Evolutionary conservation across 2,329 filamentous ascomycete species (phyloP).

Genomic region (Sclerotinia subarctica): DNA sequence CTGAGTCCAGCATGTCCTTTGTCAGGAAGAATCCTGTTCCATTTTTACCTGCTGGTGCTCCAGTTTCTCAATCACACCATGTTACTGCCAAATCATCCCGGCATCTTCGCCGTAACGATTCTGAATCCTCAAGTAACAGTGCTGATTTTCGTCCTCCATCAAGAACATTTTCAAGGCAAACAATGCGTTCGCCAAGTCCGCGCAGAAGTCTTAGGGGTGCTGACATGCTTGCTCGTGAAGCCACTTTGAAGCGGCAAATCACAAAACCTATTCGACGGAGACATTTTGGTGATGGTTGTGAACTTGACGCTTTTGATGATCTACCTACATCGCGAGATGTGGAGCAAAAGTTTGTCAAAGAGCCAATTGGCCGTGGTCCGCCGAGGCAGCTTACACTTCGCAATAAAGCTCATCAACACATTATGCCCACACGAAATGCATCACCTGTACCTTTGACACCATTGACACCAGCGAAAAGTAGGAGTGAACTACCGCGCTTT

Average conservation of each 20-base stretch:
- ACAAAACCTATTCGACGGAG: conserved; percentile 67
- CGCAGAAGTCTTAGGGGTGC: conserved; percentile 46
- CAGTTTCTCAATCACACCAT: conserved; percentile 74
- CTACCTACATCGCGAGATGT: conserved; percentile 79
- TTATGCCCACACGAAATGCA: conserved; percentile 51
- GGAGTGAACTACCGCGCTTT: conserved; percentile 58
- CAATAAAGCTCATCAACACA: conserved; percentile 55
- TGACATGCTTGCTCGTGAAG: conserved; percentile 41
- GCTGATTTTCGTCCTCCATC: conserved; percentile 57
- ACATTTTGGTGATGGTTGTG: conserved; percentile 87
- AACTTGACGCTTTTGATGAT: conserved; percentile 92
- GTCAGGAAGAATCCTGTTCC: conserved; percentile 62
- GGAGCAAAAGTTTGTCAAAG: conserved; percentile 80
- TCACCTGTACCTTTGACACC: conserved; percentile 58
- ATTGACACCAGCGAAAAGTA: conserved; percentile 41
- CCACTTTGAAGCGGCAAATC: conserved; percentile 63
- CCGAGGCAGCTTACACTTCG: conserved; percentile 58
- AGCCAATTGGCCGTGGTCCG: conserved; percentile 66
- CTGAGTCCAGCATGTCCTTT: conserved; percentile 51
- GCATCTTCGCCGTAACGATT: conserved; percentile 76
- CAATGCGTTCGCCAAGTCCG: conserved; percentile 57
- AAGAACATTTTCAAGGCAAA: conserved; percentile 55
- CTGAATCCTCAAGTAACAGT: conserved; percentile 62
- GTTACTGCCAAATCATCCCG: conserved; percentile 67
- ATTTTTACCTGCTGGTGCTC: conserved; percentile 75